Percentiles rank a stretch among this genome's conserved stretches.
Conservation (phyloP, 345 rosid species). For the Boechera stricta region DNA sequence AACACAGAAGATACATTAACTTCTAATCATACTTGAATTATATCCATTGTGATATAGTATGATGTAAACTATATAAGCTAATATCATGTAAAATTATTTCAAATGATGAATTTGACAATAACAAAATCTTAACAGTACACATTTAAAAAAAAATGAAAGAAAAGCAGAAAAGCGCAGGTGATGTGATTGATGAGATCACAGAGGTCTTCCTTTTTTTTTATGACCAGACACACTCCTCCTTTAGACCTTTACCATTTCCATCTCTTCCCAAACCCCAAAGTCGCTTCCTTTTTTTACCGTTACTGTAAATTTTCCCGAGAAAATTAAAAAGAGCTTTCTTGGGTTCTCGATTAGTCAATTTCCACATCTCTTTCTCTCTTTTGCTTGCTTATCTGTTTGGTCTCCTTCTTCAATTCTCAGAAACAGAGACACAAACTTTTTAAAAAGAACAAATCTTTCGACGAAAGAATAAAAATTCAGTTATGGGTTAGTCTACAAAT, state of each 20-base stretch:
- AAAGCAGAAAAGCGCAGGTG: not conserved
- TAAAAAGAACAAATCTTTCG: not conserved
- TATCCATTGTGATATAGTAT: too few species aligned
- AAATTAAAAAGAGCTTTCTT: slow-evolving; percentile 4
- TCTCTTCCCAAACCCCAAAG: not conserved
- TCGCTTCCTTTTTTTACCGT: slow-evolving; percentile 3
- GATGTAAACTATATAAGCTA: too few species aligned
- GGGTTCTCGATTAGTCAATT: slow-evolving; percentile 26
- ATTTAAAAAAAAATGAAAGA: not conserved
- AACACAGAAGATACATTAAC: too few species aligned
- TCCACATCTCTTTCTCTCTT: slow-evolving; percentile 9
- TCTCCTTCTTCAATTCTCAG: slow-evolving; percentile 4
- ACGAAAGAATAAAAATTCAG: slow-evolving; percentile 5
- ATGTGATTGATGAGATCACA: slow-evolving; percentile 37
- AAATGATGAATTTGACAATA: not conserved
- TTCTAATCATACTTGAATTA: too few species aligned
- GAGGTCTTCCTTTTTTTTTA: slow-evolving; percentile 46
- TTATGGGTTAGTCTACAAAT: slow-evolving; percentile 24
- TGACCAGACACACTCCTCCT: slow-evolving; percentile 55
- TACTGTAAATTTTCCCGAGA: slow-evolving; percentile 19
- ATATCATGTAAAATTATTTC: too few species aligned
- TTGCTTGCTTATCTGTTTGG: not conserved
- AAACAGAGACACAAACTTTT: not conserved
- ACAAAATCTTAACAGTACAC: not conserved
- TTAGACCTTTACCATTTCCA: slow-evolving; percentile 13